Conservation (phyloP, 305 asterid species). For the Rubia tinctorum region DNA sequence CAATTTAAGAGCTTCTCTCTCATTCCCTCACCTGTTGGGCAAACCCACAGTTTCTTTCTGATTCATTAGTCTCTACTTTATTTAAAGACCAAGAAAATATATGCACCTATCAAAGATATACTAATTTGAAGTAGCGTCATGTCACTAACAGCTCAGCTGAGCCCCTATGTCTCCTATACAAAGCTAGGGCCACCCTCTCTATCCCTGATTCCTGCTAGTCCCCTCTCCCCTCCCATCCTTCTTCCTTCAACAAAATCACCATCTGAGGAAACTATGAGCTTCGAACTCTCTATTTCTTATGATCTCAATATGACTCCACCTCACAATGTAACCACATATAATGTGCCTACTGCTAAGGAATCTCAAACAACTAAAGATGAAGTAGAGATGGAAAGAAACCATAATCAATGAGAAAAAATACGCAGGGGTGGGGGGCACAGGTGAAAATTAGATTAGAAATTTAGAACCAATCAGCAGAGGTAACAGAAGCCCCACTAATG, state of each 20-base stretch:
- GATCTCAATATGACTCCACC: not conserved
- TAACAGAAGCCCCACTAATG: not conserved
- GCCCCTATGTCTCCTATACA: not conserved
- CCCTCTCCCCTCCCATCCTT: not conserved
- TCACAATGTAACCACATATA: too few relatives aligned
- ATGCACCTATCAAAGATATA: not conserved
- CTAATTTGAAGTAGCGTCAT: not conserved
- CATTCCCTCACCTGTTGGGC: not conserved
- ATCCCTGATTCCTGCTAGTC: conserved; percentile 1
- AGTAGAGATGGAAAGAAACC: too few relatives aligned
- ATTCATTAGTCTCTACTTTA: not conserved
- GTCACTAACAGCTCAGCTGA: not conserved
- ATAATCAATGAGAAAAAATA: not conserved
- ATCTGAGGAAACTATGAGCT: not conserved
- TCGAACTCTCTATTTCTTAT: not conserved
- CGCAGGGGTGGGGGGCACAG: too few relatives aligned
- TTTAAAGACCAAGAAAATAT: not conserved
- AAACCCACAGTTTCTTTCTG: too few relatives aligned
- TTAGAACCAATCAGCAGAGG: too few relatives aligned
- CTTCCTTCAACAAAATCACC: not conserved
- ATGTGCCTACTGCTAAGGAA: not conserved
- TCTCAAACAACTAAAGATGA: not conserved
- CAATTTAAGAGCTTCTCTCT: not conserved
- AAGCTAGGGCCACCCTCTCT: not conserved
- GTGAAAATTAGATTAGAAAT: too few relatives aligned